Percentiles rank a stretch among this genome's conserved stretches.
Conservation (phyloP, 108 stramenopile genomes). For the Cyclotella choctawhatcheeana region DNA sequence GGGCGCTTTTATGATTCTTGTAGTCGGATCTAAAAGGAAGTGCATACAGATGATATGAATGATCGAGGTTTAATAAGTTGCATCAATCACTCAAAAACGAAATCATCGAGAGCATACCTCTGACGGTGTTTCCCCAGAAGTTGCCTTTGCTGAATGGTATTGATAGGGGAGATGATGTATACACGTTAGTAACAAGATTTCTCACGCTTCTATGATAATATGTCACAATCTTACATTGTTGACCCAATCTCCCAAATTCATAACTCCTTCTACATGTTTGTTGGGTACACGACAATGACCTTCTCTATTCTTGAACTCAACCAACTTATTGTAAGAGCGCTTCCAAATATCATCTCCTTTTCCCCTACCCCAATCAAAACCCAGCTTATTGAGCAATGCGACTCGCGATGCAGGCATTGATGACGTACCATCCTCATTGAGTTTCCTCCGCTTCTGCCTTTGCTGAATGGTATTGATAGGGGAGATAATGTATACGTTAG, state of each 20-base stretch:
- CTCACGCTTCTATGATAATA: neutral
- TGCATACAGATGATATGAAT: no score
- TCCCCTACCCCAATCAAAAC: neutral
- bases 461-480: neutral
- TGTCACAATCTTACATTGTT: neutral
- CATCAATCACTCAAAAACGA: neutral
- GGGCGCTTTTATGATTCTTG: neutral
- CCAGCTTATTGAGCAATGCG: neutral
- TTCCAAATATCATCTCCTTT: no score
- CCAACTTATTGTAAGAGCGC: no score
- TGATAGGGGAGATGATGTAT: neutral
- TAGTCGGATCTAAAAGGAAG: neutral
- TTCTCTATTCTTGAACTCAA: neutral
- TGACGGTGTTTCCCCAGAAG: neutral
- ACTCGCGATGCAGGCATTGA: neutral
- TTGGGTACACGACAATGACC: neutral
- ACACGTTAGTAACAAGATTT: neutral
- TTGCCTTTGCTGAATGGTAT: neutral
- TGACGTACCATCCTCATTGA: neutral
- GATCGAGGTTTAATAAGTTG: neutral
- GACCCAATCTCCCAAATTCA: neutral
- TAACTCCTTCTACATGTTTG: neutral
- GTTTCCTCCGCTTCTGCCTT: neutral
- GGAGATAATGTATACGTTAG: neutral
- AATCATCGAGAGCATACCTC: neutral